A percentile compares a stretch with the other conserved stretches of the same genome.
phyloP scores from a whole-genome alignment of 2,329 filamentous ascomycete genomes.

The Tympanopsis confertula region DNA sequence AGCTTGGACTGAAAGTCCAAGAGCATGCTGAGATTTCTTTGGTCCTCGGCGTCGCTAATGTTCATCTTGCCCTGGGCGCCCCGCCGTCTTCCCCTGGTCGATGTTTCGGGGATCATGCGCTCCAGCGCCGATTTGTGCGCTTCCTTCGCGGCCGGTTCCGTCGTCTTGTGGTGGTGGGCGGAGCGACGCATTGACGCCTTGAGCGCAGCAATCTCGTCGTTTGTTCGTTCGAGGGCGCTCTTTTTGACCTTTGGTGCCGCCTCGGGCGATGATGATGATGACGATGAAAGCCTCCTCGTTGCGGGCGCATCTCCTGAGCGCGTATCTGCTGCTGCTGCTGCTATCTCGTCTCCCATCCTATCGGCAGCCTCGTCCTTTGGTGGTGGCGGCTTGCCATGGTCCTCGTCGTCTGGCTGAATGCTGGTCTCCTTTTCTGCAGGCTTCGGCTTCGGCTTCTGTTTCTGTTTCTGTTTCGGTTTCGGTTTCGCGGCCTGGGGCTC shows the following conservation, averaged over 20 bases:
- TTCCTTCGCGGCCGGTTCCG: conserved; percentile 25
- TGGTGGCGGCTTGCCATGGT: background rate
- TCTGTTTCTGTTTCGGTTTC: conserved; percentile 14
- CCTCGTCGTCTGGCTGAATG: conserved; percentile 9
- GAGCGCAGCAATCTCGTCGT: conserved; percentile 68
- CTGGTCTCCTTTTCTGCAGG: conserved; percentile 14
- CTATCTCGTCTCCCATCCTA: conserved; percentile 2
- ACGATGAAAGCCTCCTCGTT: conserved; percentile 5
- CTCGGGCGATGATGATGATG: conserved; percentile 18
- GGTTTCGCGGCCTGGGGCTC: conserved; percentile 12
- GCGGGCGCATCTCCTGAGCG: conserved; percentile 10
- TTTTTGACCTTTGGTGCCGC: conserved; percentile 22
- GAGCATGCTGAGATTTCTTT: conserved; percentile 57
- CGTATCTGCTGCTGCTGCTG: conserved; percentile 3
- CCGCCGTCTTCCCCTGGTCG: conserved; percentile 59
- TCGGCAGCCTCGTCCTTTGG: conserved; percentile 5
- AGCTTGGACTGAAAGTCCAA: conserved; percentile 72
- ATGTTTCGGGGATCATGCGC: conserved; percentile 62
- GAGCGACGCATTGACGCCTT: conserved; percentile 73
- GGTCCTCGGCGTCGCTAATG: conserved; percentile 41
- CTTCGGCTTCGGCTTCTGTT: conserved; percentile 15
- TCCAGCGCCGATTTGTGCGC: conserved; percentile 60
- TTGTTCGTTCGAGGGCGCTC: conserved; percentile 54
- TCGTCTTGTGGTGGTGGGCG: conserved; percentile 30
- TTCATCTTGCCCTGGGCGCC: conserved; percentile 44